These are phyloP conservation scores for Penicillium palitans DNA, from an alignment of 2,329 filamentous ascomycete genomes.

Conservation along the genomic window DNA sequence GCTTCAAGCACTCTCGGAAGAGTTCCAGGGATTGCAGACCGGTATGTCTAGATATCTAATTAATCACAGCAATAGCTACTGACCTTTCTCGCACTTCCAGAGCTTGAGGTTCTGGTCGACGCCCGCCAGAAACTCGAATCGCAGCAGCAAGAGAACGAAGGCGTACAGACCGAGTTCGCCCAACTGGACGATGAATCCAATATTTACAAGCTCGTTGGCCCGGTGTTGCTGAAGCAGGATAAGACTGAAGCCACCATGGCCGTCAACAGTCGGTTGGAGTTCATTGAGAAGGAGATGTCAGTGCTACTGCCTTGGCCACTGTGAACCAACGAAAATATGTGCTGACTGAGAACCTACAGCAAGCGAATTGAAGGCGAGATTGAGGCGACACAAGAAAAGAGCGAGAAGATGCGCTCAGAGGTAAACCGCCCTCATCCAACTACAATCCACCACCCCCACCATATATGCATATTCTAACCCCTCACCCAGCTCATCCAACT, in stretches of 20 bases:
- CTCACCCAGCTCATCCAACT: slow-evolving; percentile 40
- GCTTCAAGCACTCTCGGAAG: slow-evolving; percentile 79
- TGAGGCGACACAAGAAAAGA: slow-evolving; percentile 62
- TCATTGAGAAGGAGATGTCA: slow-evolving; percentile 91
- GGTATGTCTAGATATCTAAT: slow-evolving; percentile 51
- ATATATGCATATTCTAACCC: slow-evolving; percentile 18
- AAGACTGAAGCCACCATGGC: slow-evolving; percentile 85
- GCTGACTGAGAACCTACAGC: slow-evolving; percentile 41
- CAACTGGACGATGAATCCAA: slow-evolving; percentile 75
- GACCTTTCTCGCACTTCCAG: slow-evolving; percentile 49
- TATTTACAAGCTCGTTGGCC: slow-evolving; percentile 95
- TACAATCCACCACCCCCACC: not conserved
- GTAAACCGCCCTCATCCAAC: slow-evolving; percentile 43
- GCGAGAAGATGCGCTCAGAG: slow-evolving; percentile 65
- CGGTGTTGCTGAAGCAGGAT: slow-evolving; percentile 92
- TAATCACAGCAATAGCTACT: slow-evolving; percentile 1
- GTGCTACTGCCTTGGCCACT: slow-evolving; percentile 30
- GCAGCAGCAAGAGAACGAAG: slow-evolving; percentile 88
- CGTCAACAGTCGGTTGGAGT: slow-evolving; percentile 86
- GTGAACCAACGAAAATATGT: not conserved
- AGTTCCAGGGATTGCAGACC: slow-evolving; percentile 83
- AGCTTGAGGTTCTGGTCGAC: slow-evolving; percentile 73
- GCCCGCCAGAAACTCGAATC: slow-evolving; percentile 87
- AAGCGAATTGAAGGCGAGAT: slow-evolving; percentile 68
- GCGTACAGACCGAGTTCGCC: slow-evolving; percentile 87